Percentiles rank a stretch among this genome's conserved stretches.
Evolutionary conservation across 805 yeast genomes (phyloP).

Genomic region (Naumovozyma baii): DNA sequence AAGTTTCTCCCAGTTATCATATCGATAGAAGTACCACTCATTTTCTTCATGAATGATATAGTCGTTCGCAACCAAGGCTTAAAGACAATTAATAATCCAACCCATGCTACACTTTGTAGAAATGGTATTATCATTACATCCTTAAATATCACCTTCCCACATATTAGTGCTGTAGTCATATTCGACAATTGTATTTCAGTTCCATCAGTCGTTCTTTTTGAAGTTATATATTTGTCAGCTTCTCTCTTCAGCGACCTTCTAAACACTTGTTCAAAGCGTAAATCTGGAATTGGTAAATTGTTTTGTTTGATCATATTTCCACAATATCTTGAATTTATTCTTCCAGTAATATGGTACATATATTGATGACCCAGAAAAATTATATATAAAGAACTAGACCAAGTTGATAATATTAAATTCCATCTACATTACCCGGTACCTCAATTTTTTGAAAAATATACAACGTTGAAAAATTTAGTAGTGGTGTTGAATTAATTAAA

Average conservation of each 20-base stretch:
- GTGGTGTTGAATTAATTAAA: too few species aligned
- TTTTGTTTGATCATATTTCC: too few species aligned
- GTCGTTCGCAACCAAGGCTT: slow-evolving; percentile 24
- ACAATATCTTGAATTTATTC: too few species aligned
- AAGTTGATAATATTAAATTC: slow-evolving; percentile 2
- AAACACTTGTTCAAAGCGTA: slow-evolving; percentile 1
- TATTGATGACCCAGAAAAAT: too few species aligned
- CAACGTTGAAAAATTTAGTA: background rate
- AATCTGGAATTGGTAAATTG: background rate
- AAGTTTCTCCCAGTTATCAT: background rate
- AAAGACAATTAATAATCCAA: slow-evolving; percentile 32
- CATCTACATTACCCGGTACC: background rate
- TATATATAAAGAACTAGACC: background rate
- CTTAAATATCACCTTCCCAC: slow-evolving; percentile 37
- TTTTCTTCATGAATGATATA: background rate
- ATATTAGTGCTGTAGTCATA: slow-evolving; percentile 36
- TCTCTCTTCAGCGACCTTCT: slow-evolving; percentile 1
- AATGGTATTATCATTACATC: slow-evolving; percentile 48
- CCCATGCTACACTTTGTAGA: slow-evolving; percentile 42
- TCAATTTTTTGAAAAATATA: background rate
- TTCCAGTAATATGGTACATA: too few species aligned
- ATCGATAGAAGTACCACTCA: background rate
- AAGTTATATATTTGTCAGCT: slow-evolving; percentile 1
- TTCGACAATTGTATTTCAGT: slow-evolving; percentile 8
- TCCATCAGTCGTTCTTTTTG: too few species aligned